phyloP scores from a whole-genome alignment of 2,329 filamentous ascomycete species.

The Sporothrix protearum region DNA sequence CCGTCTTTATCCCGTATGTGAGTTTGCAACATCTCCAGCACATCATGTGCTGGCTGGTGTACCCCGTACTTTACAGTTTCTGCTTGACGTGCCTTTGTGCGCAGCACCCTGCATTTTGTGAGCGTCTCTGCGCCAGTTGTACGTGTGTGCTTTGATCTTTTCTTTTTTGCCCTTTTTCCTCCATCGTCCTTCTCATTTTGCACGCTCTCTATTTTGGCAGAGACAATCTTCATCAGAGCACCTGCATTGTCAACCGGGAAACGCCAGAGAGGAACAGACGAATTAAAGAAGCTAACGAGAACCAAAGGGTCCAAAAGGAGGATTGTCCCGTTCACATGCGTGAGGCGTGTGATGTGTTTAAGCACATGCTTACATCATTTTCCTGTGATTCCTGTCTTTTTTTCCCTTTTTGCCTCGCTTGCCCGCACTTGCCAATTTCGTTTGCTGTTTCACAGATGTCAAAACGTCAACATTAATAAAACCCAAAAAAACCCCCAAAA shows the following conservation, averaged over 20 bases:
- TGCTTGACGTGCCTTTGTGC: background rate
- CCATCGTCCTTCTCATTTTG: no score
- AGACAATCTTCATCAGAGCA: background rate
- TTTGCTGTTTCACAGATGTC: background rate
- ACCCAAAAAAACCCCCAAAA: no score
- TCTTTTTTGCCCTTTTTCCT: background rate
- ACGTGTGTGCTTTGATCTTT: background rate
- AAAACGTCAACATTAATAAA: background rate
- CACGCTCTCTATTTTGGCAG: background rate
- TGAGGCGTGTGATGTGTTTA: background rate
- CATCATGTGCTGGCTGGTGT: background rate
- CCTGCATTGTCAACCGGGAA: background rate
- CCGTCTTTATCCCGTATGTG: background rate
- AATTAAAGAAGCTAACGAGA: background rate
- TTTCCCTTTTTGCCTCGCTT: background rate
- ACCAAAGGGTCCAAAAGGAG: background rate
- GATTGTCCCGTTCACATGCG: background rate
- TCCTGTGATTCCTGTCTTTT: no score
- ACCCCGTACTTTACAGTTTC: no score
- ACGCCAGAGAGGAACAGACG: background rate
- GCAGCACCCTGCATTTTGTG: background rate
- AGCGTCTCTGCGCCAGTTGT: background rate
- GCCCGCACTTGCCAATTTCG: background rate
- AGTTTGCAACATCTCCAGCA: background rate
- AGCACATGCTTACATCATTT: background rate